A percentile compares a stretch with the other conserved stretches of the same genome.
Conservation (phyloP, 1,284 basidiomycete species). For the Malassezia pachydermatis region DNA sequence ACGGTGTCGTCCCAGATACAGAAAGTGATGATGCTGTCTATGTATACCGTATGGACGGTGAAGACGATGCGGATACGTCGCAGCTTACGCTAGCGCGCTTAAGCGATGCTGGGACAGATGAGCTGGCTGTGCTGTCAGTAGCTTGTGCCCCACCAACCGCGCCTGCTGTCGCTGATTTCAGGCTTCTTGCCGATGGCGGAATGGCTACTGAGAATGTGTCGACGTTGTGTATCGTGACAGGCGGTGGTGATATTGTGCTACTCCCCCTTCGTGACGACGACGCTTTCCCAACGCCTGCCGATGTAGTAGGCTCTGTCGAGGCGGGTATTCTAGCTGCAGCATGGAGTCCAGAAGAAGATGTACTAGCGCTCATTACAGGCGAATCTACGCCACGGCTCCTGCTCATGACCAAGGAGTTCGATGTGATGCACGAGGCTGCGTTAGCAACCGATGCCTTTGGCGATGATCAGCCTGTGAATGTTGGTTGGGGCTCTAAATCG, state of each 20-base stretch:
- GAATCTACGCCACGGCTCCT: constrained; percentile 58
- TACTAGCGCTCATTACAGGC: constrained; percentile 57
- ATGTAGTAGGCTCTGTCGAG: constrained; percentile 63
- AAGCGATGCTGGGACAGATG: not conserved
- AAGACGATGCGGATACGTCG: not conserved
- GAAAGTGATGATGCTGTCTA: constrained; percentile 8
- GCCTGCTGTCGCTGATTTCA: constrained; percentile 25
- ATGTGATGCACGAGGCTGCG: constrained; percentile 69
- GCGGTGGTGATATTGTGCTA: constrained; percentile 41
- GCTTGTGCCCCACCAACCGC: not conserved
- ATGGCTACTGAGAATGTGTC: constrained; percentile 24
- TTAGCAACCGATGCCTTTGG: constrained; percentile 71
- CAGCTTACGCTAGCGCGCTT: constrained; percentile 8
- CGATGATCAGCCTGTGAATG: constrained; percentile 79
- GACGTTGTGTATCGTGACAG: constrained; percentile 32
- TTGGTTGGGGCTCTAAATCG: constrained; percentile 93
- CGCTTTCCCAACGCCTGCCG: constrained; percentile 17
- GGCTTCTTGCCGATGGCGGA: constrained; percentile 38
- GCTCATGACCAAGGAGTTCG: constrained; percentile 78
- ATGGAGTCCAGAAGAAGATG: constrained; percentile 84
- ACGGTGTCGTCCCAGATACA: constrained; percentile 9
- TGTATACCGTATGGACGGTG: not conserved
- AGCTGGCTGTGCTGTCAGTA: constrained; percentile 9
- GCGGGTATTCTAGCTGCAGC: constrained; percentile 68
- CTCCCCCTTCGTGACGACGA: constrained; percentile 19